phyloP scores from a whole-genome alignment of 768 basidiomycete species.

The Cytidiella melzeri region DNA sequence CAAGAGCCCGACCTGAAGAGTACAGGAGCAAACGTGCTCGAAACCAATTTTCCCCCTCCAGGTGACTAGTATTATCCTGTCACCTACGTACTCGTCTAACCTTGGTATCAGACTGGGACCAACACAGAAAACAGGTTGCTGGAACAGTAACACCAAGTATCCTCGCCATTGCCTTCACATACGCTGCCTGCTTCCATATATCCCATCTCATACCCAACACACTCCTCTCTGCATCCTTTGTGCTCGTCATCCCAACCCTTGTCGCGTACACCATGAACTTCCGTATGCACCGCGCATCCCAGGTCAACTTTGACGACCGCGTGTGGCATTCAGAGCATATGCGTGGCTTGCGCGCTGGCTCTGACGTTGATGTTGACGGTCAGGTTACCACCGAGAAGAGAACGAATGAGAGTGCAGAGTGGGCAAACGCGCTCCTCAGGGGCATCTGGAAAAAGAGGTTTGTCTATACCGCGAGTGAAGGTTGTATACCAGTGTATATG shows the following conservation, averaged over 20 bases:
- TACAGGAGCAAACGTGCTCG: constrained; percentile 25
- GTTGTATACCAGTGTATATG: neutral
- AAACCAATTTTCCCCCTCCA: constrained; percentile 23
- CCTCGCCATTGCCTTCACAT: constrained; percentile 17
- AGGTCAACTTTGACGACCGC: too few species aligned
- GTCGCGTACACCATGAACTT: too few species aligned
- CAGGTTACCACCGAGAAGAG: too few species aligned
- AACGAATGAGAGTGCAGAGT: too few species aligned
- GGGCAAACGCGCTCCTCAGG: too few species aligned
- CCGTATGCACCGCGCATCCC: constrained; percentile 18
- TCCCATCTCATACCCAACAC: constrained; percentile 16
- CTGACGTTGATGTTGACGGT: constrained; percentile 22
- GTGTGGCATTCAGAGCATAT: constrained; percentile 28
- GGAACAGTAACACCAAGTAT: constrained; percentile 13
- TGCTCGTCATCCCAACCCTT: constrained; percentile 17
- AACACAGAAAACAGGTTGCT: constrained; percentile 18
- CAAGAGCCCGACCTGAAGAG: constrained; percentile 13
- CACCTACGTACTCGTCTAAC: too few species aligned
- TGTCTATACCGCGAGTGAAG: neutral
- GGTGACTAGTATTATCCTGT: constrained; percentile 14
- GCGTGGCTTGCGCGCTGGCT: constrained; percentile 24
- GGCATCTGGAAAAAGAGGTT: neutral
- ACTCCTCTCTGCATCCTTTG: constrained; percentile 8
- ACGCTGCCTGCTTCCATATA: constrained; percentile 14
- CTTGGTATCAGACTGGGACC: constrained; percentile 20